These are phyloP conservation scores for Leucocoprinus birnbaumii DNA, from an alignment of 768 basidiomycete species.

Conservation along the genomic window DNA sequence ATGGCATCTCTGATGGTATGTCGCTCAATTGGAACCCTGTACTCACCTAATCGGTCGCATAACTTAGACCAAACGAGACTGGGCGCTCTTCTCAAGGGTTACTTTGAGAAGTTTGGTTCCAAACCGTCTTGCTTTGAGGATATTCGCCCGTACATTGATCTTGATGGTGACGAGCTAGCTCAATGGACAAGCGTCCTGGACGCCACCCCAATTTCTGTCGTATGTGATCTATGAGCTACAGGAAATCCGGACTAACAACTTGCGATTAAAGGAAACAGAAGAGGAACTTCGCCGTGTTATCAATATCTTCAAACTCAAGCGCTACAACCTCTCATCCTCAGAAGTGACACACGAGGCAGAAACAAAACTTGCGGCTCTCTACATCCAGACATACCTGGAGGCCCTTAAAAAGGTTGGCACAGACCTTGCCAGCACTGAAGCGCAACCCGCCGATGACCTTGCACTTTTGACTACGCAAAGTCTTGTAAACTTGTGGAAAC, in stretches of 20 bases:
- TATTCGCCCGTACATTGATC: conserved; percentile 58
- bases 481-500: conserved; percentile 60
- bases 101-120: conserved; percentile 71
- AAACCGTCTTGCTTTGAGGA: conserved; percentile 91
- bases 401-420: conserved; percentile 60
- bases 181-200: conserved; percentile 56
- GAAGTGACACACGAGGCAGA: conserved; percentile 61
- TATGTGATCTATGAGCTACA: conserved; percentile 25
- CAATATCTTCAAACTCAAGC: conserved; percentile 73
- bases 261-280: conserved; percentile 37
- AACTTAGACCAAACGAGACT: conserved; percentile 41
- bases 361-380: conserved; percentile 43
- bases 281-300: conserved; percentile 64
- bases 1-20: conserved; percentile 48
- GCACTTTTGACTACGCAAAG: conserved; percentile 71
- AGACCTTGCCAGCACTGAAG: conserved; percentile 66
- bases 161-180: conserved; percentile 43
- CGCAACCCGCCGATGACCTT: conserved; percentile 88
- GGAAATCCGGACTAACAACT: conserved; percentile 1
- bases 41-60: background rate
- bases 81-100: conserved; percentile 53
- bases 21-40: background rate
- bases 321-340: conserved; percentile 48
- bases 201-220: conserved; percentile 43
- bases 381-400: conserved; percentile 60